Conservation (phyloP, 2,329 filamentous ascomycete genomes). For the Septoria linicola region DNA sequence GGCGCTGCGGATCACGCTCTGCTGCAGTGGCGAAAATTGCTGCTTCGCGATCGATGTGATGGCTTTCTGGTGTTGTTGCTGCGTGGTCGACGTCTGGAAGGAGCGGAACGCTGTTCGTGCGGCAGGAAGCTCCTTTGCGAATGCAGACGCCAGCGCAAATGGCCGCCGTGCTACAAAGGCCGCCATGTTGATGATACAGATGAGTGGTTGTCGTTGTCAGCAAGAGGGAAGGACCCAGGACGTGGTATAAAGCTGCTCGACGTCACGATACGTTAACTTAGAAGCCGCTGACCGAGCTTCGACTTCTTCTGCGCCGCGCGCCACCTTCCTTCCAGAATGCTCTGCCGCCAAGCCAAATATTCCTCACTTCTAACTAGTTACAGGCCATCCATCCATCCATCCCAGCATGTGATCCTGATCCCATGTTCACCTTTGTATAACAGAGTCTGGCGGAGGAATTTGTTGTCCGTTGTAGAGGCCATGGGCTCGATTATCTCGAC, state of each 20-base stretch:
- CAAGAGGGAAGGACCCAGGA: neutral
- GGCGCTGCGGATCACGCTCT: slow-evolving; percentile 50
- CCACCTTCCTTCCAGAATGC: slow-evolving; percentile 5
- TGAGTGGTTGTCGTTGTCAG: neutral
- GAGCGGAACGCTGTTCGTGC: slow-evolving; percentile 51
- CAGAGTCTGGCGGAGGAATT: no score
- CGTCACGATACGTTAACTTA: no score
- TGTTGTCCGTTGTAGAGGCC: no score
- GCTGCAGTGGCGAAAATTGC: slow-evolving; percentile 34
- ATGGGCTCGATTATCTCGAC: no score
- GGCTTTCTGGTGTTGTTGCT: slow-evolving; percentile 50
- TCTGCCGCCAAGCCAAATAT: neutral
- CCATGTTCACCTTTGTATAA: no score
- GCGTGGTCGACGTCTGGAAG: slow-evolving; percentile 45
- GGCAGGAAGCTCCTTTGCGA: slow-evolving; percentile 52
- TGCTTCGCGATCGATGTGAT: slow-evolving; percentile 49
- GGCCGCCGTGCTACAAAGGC: slow-evolving; percentile 63
- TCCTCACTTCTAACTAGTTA: no score
- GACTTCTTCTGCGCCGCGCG: neutral
- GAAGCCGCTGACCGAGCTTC: neutral
- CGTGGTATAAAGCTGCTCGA: slow-evolving; percentile 1
- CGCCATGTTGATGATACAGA: slow-evolving; percentile 11
- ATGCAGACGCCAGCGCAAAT: slow-evolving; percentile 59
- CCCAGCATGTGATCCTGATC: no score
- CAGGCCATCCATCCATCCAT: no score